Conservation (phyloP, 129 eudicot species). For the Logfia minima region DNA sequence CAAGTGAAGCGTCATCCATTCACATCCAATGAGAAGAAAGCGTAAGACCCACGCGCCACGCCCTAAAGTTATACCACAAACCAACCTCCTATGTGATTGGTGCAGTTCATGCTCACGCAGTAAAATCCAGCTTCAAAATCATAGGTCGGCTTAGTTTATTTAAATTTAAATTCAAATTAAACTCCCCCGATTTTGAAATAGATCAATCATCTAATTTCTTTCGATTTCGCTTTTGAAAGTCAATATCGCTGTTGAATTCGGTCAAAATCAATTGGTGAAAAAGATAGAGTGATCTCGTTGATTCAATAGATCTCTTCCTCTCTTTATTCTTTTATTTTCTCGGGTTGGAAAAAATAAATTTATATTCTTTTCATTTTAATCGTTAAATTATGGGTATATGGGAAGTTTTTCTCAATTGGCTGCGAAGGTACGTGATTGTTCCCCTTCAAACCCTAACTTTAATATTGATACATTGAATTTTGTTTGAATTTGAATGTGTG, state of each 20-base stretch:
- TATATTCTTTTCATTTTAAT: background rate
- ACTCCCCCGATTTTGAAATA: no score
- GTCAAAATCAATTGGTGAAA: no score
- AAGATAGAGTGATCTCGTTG: constrained; percentile 9
- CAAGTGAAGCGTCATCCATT: constrained; percentile 11
- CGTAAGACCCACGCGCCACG: constrained; percentile 3
- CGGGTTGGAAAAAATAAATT: background rate
- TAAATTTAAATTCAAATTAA: no score
- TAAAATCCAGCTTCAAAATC: constrained; percentile 22
- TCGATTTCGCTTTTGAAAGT: no score
- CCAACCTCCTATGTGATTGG: no score
- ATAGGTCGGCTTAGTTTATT: background rate
- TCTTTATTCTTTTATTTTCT: constrained; percentile 5
- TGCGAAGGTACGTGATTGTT: constrained; percentile 62
- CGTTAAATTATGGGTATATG: constrained; percentile 19
- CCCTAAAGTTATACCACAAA: background rate
- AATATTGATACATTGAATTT: background rate
- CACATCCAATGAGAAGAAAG: background rate
- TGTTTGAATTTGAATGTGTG: no score
- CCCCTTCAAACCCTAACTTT: background rate
- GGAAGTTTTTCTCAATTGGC: constrained; percentile 28
- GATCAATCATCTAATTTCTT: background rate
- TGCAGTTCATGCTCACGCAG: constrained; percentile 22
- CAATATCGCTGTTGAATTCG: no score
- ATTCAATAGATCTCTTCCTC: constrained; percentile 17